Evolutionary conservation across 352 stramenopile species (phyloP).

Genomic region (Pythium vanterpoolii): DNA sequence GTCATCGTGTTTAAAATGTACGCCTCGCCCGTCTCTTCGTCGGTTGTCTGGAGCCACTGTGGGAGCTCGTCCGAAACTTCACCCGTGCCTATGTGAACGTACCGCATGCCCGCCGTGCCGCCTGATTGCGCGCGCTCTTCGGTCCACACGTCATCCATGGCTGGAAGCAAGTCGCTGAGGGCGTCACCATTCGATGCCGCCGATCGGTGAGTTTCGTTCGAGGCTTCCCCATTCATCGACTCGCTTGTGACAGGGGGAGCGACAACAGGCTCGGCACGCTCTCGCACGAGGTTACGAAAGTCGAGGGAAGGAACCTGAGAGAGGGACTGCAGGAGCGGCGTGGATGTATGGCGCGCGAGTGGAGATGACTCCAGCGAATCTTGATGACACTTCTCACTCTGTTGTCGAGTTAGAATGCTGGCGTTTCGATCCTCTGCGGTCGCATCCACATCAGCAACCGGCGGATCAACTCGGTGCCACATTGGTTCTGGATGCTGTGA

Average conservation of each 20-base stretch:
- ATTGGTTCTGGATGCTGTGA: background rate
- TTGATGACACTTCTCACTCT: constrained; percentile 14
- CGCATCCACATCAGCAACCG: background rate
- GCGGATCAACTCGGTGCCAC: constrained; percentile 14
- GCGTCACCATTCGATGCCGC: constrained; percentile 5
- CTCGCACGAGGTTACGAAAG: constrained; percentile 4
- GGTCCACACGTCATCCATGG: constrained; percentile 23
- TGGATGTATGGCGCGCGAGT: constrained; percentile 3
- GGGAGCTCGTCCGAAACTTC: constrained; percentile 8
- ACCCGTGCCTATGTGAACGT: constrained; percentile 14
- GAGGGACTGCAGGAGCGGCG: background rate
- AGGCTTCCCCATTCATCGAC: background rate
- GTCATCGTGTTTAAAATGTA: constrained; percentile 23
- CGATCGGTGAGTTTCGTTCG: constrained; percentile 4
- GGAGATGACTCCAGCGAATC: background rate
- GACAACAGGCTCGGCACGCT: background rate
- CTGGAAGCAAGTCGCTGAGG: constrained; percentile 16
- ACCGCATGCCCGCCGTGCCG: background rate
- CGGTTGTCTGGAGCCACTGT: constrained; percentile 15
- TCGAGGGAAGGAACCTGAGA: constrained; percentile 12
- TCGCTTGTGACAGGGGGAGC: background rate
- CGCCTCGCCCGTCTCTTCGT: constrained; percentile 9
- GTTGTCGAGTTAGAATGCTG: constrained; percentile 7
- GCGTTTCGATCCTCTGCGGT: background rate
- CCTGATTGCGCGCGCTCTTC: constrained; percentile 2